Evolutionary conservation across 257 asterid species (phyloP).

Genomic region (Rauvolfia tetraphylla): DNA sequence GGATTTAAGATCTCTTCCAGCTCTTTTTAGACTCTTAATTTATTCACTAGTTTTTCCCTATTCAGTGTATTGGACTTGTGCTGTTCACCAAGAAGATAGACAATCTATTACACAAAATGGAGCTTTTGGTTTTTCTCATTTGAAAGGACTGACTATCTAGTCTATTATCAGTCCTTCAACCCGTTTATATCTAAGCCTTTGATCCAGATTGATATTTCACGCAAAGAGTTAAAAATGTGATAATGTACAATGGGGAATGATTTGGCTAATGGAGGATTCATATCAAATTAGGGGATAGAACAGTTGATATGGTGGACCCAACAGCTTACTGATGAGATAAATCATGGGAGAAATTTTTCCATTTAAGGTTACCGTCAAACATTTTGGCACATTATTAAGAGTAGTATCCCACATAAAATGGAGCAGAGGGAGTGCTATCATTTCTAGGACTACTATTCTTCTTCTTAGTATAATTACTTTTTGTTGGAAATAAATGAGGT

Average conservation of each 20-base stretch:
- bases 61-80: background rate
- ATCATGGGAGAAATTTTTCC: background rate
- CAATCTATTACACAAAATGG: background rate
- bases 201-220: background rate
- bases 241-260: background rate
- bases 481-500: background rate
- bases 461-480: background rate
- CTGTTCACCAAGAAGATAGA: background rate
- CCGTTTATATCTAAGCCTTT: background rate
- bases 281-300: background rate
- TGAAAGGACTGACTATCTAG: background rate
- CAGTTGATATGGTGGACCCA: background rate
- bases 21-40: background rate
- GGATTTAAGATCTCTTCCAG: background rate
- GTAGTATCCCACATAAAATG: background rate
- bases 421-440: background rate
- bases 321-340: background rate
- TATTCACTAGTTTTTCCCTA: background rate
- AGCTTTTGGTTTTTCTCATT: constrained; percentile 5
- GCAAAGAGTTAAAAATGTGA: background rate
- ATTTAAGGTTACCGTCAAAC: background rate
- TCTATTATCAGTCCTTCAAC: background rate
- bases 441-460: background rate
- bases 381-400: background rate
- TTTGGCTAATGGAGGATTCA: background rate